Percentiles rank a stretch among this genome's conserved stretches.
These are phyloP conservation scores for Colletotrichum nymphaeae DNA, from an alignment of 2,329 filamentous ascomycete genomes.

Conservation along the genomic window DNA sequence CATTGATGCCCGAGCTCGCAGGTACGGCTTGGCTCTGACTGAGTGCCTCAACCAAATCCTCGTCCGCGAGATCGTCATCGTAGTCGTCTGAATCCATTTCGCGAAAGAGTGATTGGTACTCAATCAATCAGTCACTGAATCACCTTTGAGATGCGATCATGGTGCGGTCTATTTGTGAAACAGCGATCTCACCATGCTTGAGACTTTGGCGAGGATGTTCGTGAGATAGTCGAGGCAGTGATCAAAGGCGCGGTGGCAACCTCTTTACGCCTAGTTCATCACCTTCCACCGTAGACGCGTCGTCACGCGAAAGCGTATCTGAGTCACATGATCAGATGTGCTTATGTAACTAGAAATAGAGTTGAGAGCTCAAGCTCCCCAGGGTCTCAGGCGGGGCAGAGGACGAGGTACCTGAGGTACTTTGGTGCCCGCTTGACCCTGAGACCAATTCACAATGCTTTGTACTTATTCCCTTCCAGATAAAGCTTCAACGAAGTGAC, in stretches of 20 bases:
- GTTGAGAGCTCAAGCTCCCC: neutral
- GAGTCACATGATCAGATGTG: conserved; percentile 16
- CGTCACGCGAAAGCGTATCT: conserved; percentile 36
- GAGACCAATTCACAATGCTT: neutral
- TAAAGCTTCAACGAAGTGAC: neutral
- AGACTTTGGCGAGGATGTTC: neutral
- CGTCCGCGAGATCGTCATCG: conserved; percentile 73
- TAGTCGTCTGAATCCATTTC: conserved; percentile 71
- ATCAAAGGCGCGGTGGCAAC: conserved; percentile 1
- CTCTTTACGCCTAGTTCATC: neutral
- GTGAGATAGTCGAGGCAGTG: too few relatives aligned
- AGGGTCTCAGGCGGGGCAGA: neutral
- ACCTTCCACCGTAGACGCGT: conserved; percentile 19
- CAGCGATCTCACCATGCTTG: neutral
- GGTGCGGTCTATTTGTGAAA: neutral
- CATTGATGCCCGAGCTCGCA: conserved; percentile 2
- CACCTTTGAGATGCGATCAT: neutral
- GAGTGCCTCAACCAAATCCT: conserved; percentile 71
- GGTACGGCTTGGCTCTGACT: conserved; percentile 54
- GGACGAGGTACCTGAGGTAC: neutral
- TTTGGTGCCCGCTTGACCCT: neutral
- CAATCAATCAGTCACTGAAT: neutral
- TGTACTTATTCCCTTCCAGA: too few relatives aligned
- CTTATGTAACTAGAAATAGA: conserved; percentile 7
- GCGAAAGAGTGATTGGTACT: neutral